A percentile compares a stretch with the other conserved stretches of the same genome.
These are phyloP conservation scores for Xylariaceae sp. DNA, from an alignment of 2,329 filamentous ascomycete genomes.

Conservation along the genomic window DNA sequence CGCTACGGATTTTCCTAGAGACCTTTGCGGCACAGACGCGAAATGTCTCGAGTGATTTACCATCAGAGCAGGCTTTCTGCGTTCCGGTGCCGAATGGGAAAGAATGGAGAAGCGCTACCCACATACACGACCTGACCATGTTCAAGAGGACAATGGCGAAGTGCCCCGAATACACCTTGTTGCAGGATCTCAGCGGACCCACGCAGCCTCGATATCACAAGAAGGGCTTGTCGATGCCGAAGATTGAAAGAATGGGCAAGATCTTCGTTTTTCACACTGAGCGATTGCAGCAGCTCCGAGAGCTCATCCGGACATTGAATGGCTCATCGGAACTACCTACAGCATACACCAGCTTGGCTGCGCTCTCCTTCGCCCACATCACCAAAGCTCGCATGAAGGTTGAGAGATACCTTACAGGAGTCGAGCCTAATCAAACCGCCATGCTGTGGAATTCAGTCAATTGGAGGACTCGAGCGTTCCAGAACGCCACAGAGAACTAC, in stretches of 20 bases:
- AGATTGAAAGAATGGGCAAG: slow-evolving; percentile 33
- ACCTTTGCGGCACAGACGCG: slow-evolving; percentile 33
- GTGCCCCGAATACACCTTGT: slow-evolving; percentile 35
- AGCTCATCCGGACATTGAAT: slow-evolving; percentile 15
- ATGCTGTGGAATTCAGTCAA: slow-evolving; percentile 38
- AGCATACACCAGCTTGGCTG: slow-evolving; percentile 36
- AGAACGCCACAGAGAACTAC: slow-evolving; percentile 28
- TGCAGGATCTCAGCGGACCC: slow-evolving; percentile 31
- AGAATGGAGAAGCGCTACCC: slow-evolving; percentile 12
- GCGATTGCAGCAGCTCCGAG: slow-evolving; percentile 29
- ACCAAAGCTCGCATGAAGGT: slow-evolving; percentile 28
- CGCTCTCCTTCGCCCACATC: slow-evolving; percentile 37
- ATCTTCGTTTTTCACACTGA: slow-evolving; percentile 36
- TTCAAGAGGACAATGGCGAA: slow-evolving; percentile 23
- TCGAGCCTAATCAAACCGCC: slow-evolving; percentile 15
- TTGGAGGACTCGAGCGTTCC: slow-evolving; percentile 35
- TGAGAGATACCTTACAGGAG: slow-evolving; percentile 19
- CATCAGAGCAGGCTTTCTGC: slow-evolving; percentile 23
- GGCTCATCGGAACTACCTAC: slow-evolving; percentile 24
- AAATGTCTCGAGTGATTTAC: slow-evolving; percentile 17
- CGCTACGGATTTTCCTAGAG: slow-evolving; percentile 34
- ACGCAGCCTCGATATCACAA: slow-evolving; percentile 28
- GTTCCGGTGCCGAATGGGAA: neutral
- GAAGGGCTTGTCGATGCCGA: slow-evolving; percentile 21
- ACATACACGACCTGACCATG: slow-evolving; percentile 11